Conservation (phyloP, 2,329 filamentous ascomycete species). For the Pseudogymnoascus destructans region DNA sequence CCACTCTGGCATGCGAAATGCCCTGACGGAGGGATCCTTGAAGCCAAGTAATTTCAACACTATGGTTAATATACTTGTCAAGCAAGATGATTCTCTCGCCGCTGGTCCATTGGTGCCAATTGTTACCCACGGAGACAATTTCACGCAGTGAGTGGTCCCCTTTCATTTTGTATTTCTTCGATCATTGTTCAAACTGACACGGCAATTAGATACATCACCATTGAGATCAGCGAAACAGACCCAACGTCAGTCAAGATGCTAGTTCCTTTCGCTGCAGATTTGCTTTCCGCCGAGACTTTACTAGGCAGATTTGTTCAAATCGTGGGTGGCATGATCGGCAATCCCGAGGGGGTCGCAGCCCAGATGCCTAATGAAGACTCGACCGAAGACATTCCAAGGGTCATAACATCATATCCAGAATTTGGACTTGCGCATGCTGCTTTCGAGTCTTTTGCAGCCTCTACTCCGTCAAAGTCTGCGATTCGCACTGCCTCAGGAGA, state of each 20-base stretch:
- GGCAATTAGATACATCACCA: not conserved
- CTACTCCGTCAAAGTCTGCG: not conserved
- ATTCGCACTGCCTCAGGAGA: not conserved
- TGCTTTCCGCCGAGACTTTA: not conserved
- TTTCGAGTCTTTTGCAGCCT: not conserved
- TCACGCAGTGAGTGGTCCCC: not conserved
- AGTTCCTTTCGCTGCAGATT: not conserved
- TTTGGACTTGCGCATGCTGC: not conserved
- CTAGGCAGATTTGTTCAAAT: constrained; percentile 2
- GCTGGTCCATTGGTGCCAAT: not conserved
- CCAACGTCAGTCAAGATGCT: constrained; percentile 2
- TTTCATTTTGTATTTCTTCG: not conserved
- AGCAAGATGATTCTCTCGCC: not conserved
- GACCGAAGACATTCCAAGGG: not conserved
- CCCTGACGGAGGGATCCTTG: not conserved
- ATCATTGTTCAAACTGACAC: not conserved
- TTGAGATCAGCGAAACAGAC: constrained; percentile 8
- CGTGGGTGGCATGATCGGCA: not conserved
- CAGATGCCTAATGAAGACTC: not conserved
- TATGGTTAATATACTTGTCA: constrained; percentile 9
- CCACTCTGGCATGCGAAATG: constrained; percentile 1
- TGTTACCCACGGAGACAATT: not conserved
- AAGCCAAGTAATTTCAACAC: not conserved
- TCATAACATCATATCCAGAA: not conserved
- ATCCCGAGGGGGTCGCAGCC: not conserved